Percentiles rank a stretch among this genome's conserved stretches.
Evolutionary conservation across 1,139 yeast species (phyloP).

Genomic region (Sugiyamaella sp.): DNA sequence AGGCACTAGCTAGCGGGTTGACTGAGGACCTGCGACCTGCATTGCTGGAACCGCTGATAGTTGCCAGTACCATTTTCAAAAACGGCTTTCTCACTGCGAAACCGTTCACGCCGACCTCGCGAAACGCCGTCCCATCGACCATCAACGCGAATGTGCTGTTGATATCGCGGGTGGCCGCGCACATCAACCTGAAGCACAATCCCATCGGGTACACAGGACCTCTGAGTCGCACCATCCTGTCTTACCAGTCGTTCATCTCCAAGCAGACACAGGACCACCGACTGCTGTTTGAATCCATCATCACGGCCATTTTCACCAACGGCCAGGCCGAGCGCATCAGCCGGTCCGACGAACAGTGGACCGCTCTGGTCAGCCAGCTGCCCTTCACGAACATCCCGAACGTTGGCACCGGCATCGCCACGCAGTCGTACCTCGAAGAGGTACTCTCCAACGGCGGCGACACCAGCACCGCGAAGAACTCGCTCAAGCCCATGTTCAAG

Average conservation of each 20-base stretch:
- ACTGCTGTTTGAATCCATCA: slow-evolving; percentile 58
- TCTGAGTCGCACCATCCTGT: slow-evolving; percentile 61
- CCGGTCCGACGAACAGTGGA: slow-evolving; percentile 58
- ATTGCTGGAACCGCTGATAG: slow-evolving; percentile 36
- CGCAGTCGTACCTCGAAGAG: slow-evolving; percentile 44
- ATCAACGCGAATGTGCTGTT: slow-evolving; percentile 47
- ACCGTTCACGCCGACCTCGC: slow-evolving; percentile 35
- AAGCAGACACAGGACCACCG: slow-evolving; percentile 55
- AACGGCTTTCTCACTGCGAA: slow-evolving; percentile 30
- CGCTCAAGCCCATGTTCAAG: slow-evolving; percentile 34
- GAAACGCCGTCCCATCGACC: slow-evolving; percentile 37
- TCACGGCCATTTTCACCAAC: slow-evolving; percentile 47
- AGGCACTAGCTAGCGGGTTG: slow-evolving; percentile 47
- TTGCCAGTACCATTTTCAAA: slow-evolving; percentile 39
- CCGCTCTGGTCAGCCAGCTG: slow-evolving; percentile 53
- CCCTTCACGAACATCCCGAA: slow-evolving; percentile 62
- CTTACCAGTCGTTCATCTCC: slow-evolving; percentile 68
- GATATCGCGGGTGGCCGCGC: slow-evolving; percentile 60
- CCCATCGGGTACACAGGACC: slow-evolving; percentile 73
- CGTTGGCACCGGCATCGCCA: slow-evolving; percentile 46
- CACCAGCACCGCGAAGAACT: slow-evolving; percentile 25
- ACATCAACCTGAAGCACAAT: slow-evolving; percentile 55
- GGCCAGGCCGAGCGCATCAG: slow-evolving; percentile 53
- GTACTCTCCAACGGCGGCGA: slow-evolving; percentile 31
- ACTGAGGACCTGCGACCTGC: slow-evolving; percentile 36